Evolutionary conservation across 495 filamentous ascomycete species (phyloP).

Genomic region (Poronia punctata): DNA sequence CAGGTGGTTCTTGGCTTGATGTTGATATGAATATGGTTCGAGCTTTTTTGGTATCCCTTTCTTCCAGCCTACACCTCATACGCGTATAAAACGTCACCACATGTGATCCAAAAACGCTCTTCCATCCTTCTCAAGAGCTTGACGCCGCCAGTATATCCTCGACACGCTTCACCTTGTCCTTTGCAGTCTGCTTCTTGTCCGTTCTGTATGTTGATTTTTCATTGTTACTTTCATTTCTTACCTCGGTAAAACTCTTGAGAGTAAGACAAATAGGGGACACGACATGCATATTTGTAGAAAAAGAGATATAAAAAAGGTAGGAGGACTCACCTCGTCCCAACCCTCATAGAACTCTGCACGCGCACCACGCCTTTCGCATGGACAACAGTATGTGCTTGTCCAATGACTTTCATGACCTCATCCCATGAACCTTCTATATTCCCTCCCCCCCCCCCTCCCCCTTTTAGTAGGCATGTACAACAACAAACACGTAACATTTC

Average conservation of each 20-base stretch:
- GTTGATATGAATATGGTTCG: no score
- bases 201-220: no score
- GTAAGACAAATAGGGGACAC: not conserved
- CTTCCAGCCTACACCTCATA: no score
- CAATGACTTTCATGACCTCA: conserved; percentile 78
- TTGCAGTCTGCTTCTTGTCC: conserved; percentile 42
- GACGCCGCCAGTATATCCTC: conserved; percentile 30
- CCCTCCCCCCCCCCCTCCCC: no score
- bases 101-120: no score
- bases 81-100: no score
- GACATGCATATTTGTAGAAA: not conserved
- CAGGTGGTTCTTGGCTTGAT: no score
- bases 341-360: conserved; percentile 83
- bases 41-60: no score
- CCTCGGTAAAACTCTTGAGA: not conserved
- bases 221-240: no score
- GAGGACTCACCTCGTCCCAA: conserved; percentile 64
- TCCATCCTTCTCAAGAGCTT: conserved; percentile 3
- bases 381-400: conserved; percentile 79
- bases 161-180: conserved; percentile 41
- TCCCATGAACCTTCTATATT: conserved; percentile 85
- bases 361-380: conserved; percentile 74
- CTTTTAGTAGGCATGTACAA: no score
- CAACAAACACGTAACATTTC: no score
- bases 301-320: not conserved